Conservation (phyloP, 306 rosid species). For the Sindora glabra region DNA sequence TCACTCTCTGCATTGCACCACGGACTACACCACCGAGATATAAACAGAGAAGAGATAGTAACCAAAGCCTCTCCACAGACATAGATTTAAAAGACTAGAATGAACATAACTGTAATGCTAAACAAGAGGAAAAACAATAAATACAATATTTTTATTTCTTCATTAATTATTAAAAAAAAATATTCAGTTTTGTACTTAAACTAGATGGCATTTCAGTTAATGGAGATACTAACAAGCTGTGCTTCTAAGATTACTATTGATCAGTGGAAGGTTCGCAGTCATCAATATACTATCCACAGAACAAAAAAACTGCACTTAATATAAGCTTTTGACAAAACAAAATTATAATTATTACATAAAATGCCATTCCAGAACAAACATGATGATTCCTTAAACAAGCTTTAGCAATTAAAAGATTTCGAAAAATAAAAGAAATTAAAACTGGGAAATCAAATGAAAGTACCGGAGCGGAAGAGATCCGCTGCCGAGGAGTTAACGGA, state of each 20-base stretch:
- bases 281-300: not conserved
- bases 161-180: not conserved
- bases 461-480: conserved; percentile 87
- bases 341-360: not conserved
- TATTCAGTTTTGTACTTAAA: not conserved
- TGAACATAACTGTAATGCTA: too few relatives aligned
- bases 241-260: too few relatives aligned
- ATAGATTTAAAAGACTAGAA: not conserved
- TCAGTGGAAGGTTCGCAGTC: not conserved
- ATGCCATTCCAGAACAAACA: not conserved
- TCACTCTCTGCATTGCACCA: not conserved
- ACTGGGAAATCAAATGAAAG: not conserved
- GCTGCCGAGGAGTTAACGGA: conserved; percentile 54
- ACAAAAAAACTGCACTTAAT: not conserved
- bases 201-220: too few relatives aligned
- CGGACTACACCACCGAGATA: not conserved
- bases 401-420: not conserved
- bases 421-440: not conserved
- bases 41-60: not conserved
- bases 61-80: not conserved
- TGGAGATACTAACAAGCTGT: too few relatives aligned
- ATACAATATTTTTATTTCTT: not conserved
- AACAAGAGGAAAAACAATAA: not conserved
- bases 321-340: not conserved
- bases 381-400: too few relatives aligned